These are phyloP conservation scores for Zygosaccharomyces pseudobailii DNA, from an alignment of 1,139 yeast species.

Conservation along the genomic window DNA sequence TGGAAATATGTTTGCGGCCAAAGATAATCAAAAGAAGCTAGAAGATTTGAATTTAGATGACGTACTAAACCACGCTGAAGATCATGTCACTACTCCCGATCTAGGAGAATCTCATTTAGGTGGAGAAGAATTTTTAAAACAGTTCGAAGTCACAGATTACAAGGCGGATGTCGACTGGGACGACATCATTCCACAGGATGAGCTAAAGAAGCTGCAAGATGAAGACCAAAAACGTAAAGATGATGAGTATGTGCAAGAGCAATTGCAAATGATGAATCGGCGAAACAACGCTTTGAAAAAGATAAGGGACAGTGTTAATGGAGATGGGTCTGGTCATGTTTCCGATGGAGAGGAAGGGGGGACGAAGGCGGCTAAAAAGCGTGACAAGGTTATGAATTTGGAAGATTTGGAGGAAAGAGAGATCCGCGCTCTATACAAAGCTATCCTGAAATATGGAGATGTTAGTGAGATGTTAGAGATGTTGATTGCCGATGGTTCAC, in stretches of 20 bases:
- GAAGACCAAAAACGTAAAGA: constrained; percentile 85
- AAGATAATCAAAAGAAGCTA: constrained; percentile 87
- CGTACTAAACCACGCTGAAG: constrained; percentile 94
- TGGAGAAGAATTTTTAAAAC: constrained; percentile 95
- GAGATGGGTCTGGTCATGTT: constrained; percentile 33
- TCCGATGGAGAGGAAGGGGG: constrained; percentile 43
- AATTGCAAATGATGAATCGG: constrained; percentile 79
- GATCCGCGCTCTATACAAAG: constrained; percentile 78
- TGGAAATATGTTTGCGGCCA: constrained; percentile 93
- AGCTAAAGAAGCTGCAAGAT: constrained; percentile 79
- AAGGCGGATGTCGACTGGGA: constrained; percentile 99
- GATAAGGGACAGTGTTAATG: constrained; percentile 41
- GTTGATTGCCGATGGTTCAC: constrained; percentile 82
- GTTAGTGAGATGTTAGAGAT: constrained; percentile 79
- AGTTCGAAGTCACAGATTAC: constrained; percentile 97
- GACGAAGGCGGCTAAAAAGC: constrained; percentile 32
- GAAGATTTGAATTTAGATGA: constrained; percentile 96
- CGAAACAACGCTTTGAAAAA: constrained; percentile 69
- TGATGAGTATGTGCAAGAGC: constrained; percentile 82
- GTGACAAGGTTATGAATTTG: constrained; percentile 41
- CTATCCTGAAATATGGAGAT: constrained; percentile 79
- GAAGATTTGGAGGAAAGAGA: constrained; percentile 77
- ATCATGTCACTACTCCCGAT: constrained; percentile 93
- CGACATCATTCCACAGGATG: constrained; percentile 96
- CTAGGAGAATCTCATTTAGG: constrained; percentile 95